A percentile compares a stretch with the other conserved stretches of the same genome.
Evolutionary conservation across 2,329 filamentous ascomycete genomes (phyloP).

Genomic region (Rutstroemia sp.): DNA sequence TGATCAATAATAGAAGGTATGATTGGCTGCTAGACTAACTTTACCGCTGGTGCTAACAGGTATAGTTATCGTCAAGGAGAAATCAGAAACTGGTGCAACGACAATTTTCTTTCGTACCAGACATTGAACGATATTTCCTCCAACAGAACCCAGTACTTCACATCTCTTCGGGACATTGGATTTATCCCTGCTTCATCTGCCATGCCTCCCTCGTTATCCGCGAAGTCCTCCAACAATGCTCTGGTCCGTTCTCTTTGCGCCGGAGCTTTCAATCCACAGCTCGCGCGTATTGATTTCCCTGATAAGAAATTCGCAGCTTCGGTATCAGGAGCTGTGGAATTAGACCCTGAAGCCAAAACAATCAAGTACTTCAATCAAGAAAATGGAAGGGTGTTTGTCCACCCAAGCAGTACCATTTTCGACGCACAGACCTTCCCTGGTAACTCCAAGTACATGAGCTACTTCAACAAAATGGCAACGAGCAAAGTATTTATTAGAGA

Average conservation of each 20-base stretch:
- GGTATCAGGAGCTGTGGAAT: constrained; percentile 80
- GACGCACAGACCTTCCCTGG: constrained; percentile 70
- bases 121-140: constrained; percentile 83
- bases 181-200: constrained; percentile 48
- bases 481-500: constrained; percentile 89
- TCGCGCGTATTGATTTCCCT: constrained; percentile 86
- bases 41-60: constrained; percentile 10
- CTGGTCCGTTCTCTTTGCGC: constrained; percentile 35
- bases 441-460: constrained; percentile 72
- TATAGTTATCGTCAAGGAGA: constrained; percentile 47
- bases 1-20: constrained; percentile 47
- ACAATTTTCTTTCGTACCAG: constrained; percentile 76
- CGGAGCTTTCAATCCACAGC: constrained; percentile 60
- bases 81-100: constrained; percentile 70
- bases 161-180: constrained; percentile 77
- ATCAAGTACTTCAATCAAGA: constrained; percentile 92
- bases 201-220: constrained; percentile 34
- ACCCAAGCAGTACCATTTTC: constrained; percentile 83
- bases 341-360: constrained; percentile 84
- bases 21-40: neutral
- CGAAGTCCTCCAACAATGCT: constrained; percentile 37
- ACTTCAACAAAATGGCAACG: constrained; percentile 88
- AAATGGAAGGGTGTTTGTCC: constrained; percentile 83
- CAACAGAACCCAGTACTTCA: constrained; percentile 78
- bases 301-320: constrained; percentile 92